A percentile compares a stretch with the other conserved stretches of the same genome.
Evolutionary conservation across 1,139 yeast species (phyloP).

Genomic region (Hansenula lynferdii): DNA sequence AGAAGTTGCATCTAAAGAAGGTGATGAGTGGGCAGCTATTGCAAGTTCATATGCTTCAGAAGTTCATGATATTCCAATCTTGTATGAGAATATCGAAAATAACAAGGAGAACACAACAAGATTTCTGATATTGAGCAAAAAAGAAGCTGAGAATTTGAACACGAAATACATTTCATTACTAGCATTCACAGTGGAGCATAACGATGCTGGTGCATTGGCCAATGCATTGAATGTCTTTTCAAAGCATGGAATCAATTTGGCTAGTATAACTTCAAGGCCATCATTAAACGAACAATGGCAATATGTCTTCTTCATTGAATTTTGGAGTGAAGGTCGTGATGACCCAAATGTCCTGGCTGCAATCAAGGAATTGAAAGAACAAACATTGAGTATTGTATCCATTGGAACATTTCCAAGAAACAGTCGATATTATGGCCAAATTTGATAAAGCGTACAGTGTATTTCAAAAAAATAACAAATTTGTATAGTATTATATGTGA

Average conservation of each 20-base stretch:
- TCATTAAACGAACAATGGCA: constrained; percentile 68
- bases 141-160: constrained; percentile 7
- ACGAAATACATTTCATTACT: constrained; percentile 42
- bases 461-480: too few relatives aligned
- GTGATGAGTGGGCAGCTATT: constrained; percentile 43
- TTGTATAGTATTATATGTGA: too few relatives aligned
- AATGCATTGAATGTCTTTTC: constrained; percentile 60
- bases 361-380: constrained; percentile 21
- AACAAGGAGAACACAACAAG: constrained; percentile 74
- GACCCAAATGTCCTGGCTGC: constrained; percentile 17
- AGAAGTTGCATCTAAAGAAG: constrained; percentile 44
- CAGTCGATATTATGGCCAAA: constrained; percentile 29
- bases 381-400: constrained; percentile 27
- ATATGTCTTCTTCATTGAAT: constrained; percentile 78
- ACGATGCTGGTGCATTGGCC: constrained; percentile 73
- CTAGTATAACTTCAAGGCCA: constrained; percentile 73
- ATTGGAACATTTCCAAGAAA: constrained; percentile 37
- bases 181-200: constrained; percentile 62
- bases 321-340: constrained; percentile 28
- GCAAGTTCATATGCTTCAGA: constrained; percentile 62
- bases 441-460: too few relatives aligned
- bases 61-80: constrained; percentile 55
- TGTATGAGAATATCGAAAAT: constrained; percentile 62
- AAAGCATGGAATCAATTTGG: constrained; percentile 54
- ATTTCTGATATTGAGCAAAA: constrained; percentile 53